Evolutionary conservation across 2,329 filamentous ascomycete genomes (phyloP), one percentile per base, ranked within the genome.

Genomic region (Neoscytalidium dimidiatum): DNA sequence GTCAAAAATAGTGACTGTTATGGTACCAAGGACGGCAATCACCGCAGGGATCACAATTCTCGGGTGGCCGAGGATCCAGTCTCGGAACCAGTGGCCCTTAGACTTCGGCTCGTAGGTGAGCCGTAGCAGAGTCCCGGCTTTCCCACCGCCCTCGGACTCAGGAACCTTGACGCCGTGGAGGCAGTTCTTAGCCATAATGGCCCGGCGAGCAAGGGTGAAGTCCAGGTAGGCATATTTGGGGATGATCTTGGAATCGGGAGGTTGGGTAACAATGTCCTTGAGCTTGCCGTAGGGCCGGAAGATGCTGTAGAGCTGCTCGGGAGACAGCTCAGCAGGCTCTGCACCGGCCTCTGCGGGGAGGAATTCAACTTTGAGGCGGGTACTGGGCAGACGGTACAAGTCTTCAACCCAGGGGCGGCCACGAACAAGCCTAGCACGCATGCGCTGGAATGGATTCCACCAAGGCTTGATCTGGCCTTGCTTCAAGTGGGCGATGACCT

Each of bases 391-490:
- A 6, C 93, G 87, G 70, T 92, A 91, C 29, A 99, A 81, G 74
- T 99, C 95, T 73, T 98, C 95, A 2, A 98, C 85, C 95, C 95
- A 99, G 0, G 95, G 95, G 23, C 89, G 87, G 9, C 95, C 95
- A 64, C 87, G 84, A 2, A 99, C 95, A 6, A 93, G 80, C 14
- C 85, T 88, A 3, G 88, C 88, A 61, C 86, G 84, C 43, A 95
- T 87, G 14, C 84, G 80, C 23, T 87, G 84, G 68, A 97, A 89
- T 0, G 93, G 93, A 70, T 90, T 96, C 81, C 95, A 97, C 91
- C 94, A 96, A 2, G 94, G 94, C 67, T 88, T 92, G 41, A 96
- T 86, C 0, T 90, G 90, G 17, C 89, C 84, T 66, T 92, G 82
- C 64, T 85, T 80, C 1, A 98, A 81, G 68, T 90, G 84, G 33